Evolutionary conservation across 495 filamentous ascomycete genomes (phyloP).

Genomic region (Hypoxylon intermedium): DNA sequence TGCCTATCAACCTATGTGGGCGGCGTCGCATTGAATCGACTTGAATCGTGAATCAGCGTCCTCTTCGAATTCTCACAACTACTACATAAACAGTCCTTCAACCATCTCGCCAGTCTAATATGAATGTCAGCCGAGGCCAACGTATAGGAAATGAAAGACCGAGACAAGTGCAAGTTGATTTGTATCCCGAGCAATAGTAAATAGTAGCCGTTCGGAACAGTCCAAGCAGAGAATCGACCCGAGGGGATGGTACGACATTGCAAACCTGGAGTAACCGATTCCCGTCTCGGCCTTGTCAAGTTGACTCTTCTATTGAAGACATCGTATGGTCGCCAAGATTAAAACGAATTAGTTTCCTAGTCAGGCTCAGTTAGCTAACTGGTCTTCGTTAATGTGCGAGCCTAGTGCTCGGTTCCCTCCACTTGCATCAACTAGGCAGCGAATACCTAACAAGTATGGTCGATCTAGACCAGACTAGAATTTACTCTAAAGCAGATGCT

Average conservation of each 20-base stretch:
- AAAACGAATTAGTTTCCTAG: too few species aligned
- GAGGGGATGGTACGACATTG: slow-evolving; percentile 11
- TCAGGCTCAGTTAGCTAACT: too few species aligned
- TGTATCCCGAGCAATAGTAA: neutral
- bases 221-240: slow-evolving; percentile 3
- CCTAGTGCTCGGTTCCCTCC: slow-evolving; percentile 7
- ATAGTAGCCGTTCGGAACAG: slow-evolving; percentile 15
- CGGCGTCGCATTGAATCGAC: neutral
- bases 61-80: too few species aligned
- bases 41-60: too few species aligned
- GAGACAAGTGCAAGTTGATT: slow-evolving; percentile 1
- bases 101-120: neutral
- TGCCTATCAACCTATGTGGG: neutral
- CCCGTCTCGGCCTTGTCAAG: neutral
- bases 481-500: too few species aligned
- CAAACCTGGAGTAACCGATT: slow-evolving; percentile 15
- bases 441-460: neutral
- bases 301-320: slow-evolving; percentile 1
- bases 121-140: neutral
- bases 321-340: too few species aligned
- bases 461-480: slow-evolving; percentile 11
- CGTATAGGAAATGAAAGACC: neutral
- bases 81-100: neutral
- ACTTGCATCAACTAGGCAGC: slow-evolving; percentile 21
- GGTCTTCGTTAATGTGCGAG: too few species aligned